Conservation (phyloP, 2,329 filamentous ascomycete genomes). For the Scytalidium lignicola region DNA sequence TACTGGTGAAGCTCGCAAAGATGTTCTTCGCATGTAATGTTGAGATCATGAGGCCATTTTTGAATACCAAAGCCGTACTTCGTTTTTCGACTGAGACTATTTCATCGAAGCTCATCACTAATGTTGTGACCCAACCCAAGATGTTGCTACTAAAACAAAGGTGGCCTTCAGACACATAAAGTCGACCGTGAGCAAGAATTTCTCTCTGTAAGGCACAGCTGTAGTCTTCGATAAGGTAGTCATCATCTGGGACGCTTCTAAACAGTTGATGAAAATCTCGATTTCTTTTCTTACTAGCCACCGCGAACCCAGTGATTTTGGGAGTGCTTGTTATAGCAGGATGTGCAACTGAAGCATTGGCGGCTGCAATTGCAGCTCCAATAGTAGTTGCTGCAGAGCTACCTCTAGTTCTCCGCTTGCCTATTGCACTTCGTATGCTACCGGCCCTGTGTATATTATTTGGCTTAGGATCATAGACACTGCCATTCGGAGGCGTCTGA, state of each 20-base stretch:
- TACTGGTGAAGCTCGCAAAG: constrained; percentile 90
- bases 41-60: constrained; percentile 94
- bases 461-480: constrained; percentile 59
- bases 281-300: constrained; percentile 94
- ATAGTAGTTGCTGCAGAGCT: constrained; percentile 62
- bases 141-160: constrained; percentile 99
- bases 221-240: constrained; percentile 97
- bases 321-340: constrained; percentile 54
- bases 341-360: constrained; percentile 63
- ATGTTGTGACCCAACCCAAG: constrained; percentile 92
- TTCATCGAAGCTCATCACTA: constrained; percentile 98
- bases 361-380: constrained; percentile 66
- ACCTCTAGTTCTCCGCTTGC: constrained; percentile 72
- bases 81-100: constrained; percentile 96
- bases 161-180: constrained; percentile 96
- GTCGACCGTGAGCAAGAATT: constrained; percentile 85
- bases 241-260: constrained; percentile 94
- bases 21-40: constrained; percentile 93
- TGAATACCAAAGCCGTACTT: constrained; percentile 90
- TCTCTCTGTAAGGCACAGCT: constrained; percentile 94
- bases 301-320: constrained; percentile 88
- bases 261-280: constrained; percentile 91
- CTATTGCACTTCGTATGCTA: constrained; percentile 61
- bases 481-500: constrained; percentile 60
- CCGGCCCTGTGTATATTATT: constrained; percentile 43